Conservation (phyloP, 169 alveolate genomes). For the Perkinsus marinus region DNA sequence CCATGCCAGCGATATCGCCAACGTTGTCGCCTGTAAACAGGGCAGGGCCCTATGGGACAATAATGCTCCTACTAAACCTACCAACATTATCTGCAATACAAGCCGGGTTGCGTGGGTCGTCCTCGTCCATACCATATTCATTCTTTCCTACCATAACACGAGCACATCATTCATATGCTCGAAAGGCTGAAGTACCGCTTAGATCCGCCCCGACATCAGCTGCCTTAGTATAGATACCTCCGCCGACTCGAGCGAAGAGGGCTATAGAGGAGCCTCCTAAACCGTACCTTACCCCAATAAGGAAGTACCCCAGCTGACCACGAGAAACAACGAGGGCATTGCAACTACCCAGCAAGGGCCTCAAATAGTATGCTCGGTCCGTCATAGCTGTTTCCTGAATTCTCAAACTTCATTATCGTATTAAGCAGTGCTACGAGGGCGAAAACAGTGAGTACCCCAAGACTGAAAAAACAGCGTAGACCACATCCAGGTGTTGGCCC, state of each 20-base stretch:
- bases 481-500: conserved; percentile 31
- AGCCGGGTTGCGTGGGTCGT: conserved; percentile 58
- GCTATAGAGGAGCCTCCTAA: conserved; percentile 58
- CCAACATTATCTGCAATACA: conserved; percentile 66
- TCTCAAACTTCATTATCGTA: neutral
- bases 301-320: conserved; percentile 5
- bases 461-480: conserved; percentile 32
- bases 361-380: neutral
- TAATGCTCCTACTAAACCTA: neutral
- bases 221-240: conserved; percentile 58
- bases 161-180: neutral
- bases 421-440: neutral
- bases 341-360: conserved; percentile 18
- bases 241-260: conserved; percentile 61
- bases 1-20: conserved; percentile 67
- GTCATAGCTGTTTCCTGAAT: neutral
- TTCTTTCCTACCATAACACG: conserved; percentile 49
- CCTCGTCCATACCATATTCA: conserved; percentile 56
- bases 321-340: neutral
- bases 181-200: conserved; percentile 21
- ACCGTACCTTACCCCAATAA: conserved; percentile 46
- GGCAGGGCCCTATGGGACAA: neutral
- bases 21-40: conserved; percentile 41
- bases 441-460: conserved; percentile 13
- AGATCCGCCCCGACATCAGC: conserved; percentile 65